A percentile compares a stretch with the other conserved stretches of the same genome.
Conservation (phyloP, 495 filamentous ascomycete genomes). For the Penicillium coprophilum region DNA sequence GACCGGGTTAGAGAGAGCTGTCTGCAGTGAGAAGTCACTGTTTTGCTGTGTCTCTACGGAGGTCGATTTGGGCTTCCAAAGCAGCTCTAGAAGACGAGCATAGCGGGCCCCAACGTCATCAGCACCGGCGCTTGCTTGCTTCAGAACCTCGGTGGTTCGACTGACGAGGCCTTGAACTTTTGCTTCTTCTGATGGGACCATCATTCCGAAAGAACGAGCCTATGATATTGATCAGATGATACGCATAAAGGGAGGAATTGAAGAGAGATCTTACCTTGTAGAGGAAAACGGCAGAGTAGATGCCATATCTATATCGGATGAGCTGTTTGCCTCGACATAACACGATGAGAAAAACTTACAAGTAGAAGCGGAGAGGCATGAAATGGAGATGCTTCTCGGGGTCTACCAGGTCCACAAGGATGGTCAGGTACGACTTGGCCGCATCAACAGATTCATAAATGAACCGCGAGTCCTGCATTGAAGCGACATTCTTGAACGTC, state of each 20-base stretch:
- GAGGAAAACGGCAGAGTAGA: constrained; percentile 57
- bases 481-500: constrained; percentile 54
- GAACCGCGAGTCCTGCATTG: constrained; percentile 60
- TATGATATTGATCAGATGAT: constrained; percentile 10
- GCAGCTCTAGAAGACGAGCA: constrained; percentile 52
- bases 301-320: constrained; percentile 37
- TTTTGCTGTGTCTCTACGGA: constrained; percentile 36
- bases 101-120: constrained; percentile 58
- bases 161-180: constrained; percentile 53
- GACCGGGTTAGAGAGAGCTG: constrained; percentile 29
- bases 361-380: constrained; percentile 60
- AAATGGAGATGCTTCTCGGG: constrained; percentile 57
- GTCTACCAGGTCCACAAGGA: constrained; percentile 54
- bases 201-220: constrained; percentile 57
- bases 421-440: constrained; percentile 58
- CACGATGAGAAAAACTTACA: constrained; percentile 36
- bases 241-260: neutral
- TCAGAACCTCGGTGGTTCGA: constrained; percentile 50
- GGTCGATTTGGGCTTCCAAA: constrained; percentile 46
- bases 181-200: constrained; percentile 50
- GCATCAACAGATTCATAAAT: constrained; percentile 64
- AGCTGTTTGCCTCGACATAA: neutral
- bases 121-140: constrained; percentile 51
- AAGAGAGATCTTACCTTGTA: constrained; percentile 43
- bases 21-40: constrained; percentile 35